These are phyloP conservation scores for Penicillium longicatenatum DNA, from an alignment of 495 filamentous ascomycete species.

Conservation along the genomic window DNA sequence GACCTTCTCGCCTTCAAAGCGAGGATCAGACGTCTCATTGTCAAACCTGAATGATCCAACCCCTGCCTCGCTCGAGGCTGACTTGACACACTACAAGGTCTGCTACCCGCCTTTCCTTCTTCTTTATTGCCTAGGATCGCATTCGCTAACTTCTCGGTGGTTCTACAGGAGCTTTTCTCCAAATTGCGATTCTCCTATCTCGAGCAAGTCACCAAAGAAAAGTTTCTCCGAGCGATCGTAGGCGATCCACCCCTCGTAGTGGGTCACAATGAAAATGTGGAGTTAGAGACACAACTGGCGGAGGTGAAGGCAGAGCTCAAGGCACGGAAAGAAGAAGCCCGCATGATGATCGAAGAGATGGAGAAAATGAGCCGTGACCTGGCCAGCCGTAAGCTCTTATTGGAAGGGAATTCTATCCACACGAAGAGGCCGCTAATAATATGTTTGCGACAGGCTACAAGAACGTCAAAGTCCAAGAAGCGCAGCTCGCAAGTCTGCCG, in stretches of 20 bases:
- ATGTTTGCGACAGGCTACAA: slow-evolving; percentile 55
- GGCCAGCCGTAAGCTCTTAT: slow-evolving; percentile 38
- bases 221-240: slow-evolving; percentile 89
- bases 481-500: slow-evolving; percentile 61
- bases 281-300: slow-evolving; percentile 70
- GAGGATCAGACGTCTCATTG: slow-evolving; percentile 69
- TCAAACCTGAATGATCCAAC: slow-evolving; percentile 65
- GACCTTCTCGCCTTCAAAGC: slow-evolving; percentile 41
- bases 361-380: slow-evolving; percentile 68
- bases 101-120: neutral
- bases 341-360: slow-evolving; percentile 68
- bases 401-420: no score
- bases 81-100: slow-evolving; percentile 84
- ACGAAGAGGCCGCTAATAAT: neutral
- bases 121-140: neutral
- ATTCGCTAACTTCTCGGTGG: neutral
- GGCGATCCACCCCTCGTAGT: slow-evolving; percentile 86
- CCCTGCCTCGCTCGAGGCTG: slow-evolving; percentile 76
- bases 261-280: slow-evolving; percentile 77
- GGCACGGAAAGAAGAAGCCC: slow-evolving; percentile 76
- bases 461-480: slow-evolving; percentile 61
- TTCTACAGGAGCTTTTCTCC: slow-evolving; percentile 76
- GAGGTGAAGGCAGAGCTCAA: slow-evolving; percentile 76
- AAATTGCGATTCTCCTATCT: slow-evolving; percentile 91
- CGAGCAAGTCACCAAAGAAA: slow-evolving; percentile 89